Evolutionary conservation across 768 basidiomycete species (phyloP), one percentile per base, ranked within the genome.

Genomic region (Boletus coccyginus): DNA sequence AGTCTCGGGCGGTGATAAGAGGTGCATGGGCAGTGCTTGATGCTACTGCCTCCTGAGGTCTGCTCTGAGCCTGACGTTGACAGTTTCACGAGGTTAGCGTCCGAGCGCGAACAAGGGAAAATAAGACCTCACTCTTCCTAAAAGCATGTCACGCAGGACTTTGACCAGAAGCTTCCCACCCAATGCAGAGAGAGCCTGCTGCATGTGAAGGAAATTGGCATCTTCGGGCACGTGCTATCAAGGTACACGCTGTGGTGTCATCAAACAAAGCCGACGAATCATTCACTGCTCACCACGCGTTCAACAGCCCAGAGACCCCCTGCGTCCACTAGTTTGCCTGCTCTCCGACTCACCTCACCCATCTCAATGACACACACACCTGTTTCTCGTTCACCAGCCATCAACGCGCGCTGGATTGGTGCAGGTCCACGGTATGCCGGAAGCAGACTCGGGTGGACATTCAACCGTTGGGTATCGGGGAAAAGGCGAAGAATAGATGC

Each of bases 371-470:
- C 79, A 56, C 85, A 90, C 2, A 96, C 92, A 0, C 92, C 94
- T 0, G 90, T 92, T 58, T 81, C 78, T 7, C 64, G 66, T 48
- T 85, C 85, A 3, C 83, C 84, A 56, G 87, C 83, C 43, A 90
- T 72, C 40, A 98, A 77, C 0, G 87, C 80, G 64, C 86, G 88
- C 65, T 97, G 94, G 39, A 98, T 90, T 0, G 94, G 94, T 3
- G 94, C 91, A 10, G 94, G 85, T 0, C 94, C 94, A n/a, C 94
- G 85, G 69, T 92, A 94, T 29, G 79, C 76, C 0, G 94, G 94
- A 35, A 98, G 79, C 0, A 94, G 74, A 36, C 94, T 95, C 0
- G 94, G 93, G 64, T 98, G 94, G 7, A 98, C 84, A 65, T 98
- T 97, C 38, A 98, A 75, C 24, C 88, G 76, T 45, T 83, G 81